Percentiles rank a stretch among this genome's conserved stretches.
Evolutionary conservation across 768 basidiomycete genomes (phyloP).

Genomic region (Fibroporia radiculosa): DNA sequence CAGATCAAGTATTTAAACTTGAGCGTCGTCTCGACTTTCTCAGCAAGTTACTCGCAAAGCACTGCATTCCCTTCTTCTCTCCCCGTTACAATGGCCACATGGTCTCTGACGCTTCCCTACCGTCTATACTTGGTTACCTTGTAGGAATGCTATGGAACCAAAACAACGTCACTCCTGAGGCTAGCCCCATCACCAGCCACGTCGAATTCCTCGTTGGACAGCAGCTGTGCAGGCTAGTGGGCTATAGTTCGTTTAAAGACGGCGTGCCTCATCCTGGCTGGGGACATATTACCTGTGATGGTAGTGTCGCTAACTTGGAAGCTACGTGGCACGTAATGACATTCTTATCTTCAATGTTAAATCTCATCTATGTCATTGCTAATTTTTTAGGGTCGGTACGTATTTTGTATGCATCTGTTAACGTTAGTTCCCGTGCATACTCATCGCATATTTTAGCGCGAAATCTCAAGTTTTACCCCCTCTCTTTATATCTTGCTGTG

Average conservation of each 20-base stretch:
- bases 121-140: conserved; percentile 19
- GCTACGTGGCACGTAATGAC: conserved; percentile 31
- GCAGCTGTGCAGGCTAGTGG: conserved; percentile 34
- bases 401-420: background rate
- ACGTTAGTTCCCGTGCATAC: too few species aligned
- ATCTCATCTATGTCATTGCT: background rate
- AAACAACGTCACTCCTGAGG: conserved; percentile 35
- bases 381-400: conserved; percentile 9
- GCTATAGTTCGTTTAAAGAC: conserved; percentile 20
- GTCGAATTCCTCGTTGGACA: conserved; percentile 32
- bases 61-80: conserved; percentile 32
- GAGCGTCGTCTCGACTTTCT: conserved; percentile 12
- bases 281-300: conserved; percentile 39
- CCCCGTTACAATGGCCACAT: conserved; percentile 36
- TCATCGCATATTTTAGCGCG: conserved; percentile 26
- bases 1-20: conserved; percentile 16
- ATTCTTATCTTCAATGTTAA: too few species aligned
- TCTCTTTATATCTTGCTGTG: conserved; percentile 30
- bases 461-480: conserved; percentile 39
- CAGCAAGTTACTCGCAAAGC: conserved; percentile 18
- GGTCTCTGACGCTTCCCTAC: conserved; percentile 26
- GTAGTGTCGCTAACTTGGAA: conserved; percentile 39
- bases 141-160: conserved; percentile 28
- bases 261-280: conserved; percentile 34
- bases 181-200: conserved; percentile 28